phyloP scores from a whole-genome alignment of 805 yeast species.

The Danielozyma ontarioensis region DNA sequence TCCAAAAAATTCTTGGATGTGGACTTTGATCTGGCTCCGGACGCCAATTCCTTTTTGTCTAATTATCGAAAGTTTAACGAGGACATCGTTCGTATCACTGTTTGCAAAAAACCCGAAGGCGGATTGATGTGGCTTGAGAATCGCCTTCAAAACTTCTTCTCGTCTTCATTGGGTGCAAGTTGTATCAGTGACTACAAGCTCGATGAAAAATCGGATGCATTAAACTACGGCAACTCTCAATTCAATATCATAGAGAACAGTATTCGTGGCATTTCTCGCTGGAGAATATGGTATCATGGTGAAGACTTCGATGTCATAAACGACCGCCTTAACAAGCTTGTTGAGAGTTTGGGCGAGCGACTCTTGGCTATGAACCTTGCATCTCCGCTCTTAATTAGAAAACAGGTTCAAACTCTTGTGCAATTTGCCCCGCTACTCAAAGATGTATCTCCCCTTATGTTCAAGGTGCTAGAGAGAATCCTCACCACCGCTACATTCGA shows the following conservation, averaged over 20 bases:
- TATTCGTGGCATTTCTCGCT: conserved; percentile 86
- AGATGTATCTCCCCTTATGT: conserved; percentile 69
- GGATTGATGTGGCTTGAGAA: conserved; percentile 79
- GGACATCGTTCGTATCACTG: conserved; percentile 82
- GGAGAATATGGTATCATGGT: conserved; percentile 87
- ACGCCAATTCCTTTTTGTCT: conserved; percentile 66
- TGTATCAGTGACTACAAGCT: conserved; percentile 53
- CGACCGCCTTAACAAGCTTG: conserved; percentile 45
- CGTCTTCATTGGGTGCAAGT: conserved; percentile 60
- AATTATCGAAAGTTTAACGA: conserved; percentile 82
- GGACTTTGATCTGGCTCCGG: conserved; percentile 87
- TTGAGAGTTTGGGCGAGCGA: conserved; percentile 69
- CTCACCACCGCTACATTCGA: conserved; percentile 80
- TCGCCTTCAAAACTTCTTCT: conserved; percentile 67
- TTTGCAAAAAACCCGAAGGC: conserved; percentile 80
- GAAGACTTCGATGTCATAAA: conserved; percentile 50
- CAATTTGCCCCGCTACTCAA: conserved; percentile 89
- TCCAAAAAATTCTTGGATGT: conserved; percentile 66
- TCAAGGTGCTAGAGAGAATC: conserved; percentile 78
- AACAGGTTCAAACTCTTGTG: conserved; percentile 86
- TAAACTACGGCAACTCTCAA: conserved; percentile 72
- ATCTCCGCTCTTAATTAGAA: conserved; percentile 77
- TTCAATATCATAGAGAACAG: conserved; percentile 85
- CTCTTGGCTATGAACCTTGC: conserved; percentile 69
- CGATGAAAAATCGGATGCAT: conserved; percentile 59